Evolutionary conservation across 176 grass and related monocot genomes (phyloP), one percentile per base, ranked within the genome.

Genomic region (Bolboschoenus planiculmis): DNA sequence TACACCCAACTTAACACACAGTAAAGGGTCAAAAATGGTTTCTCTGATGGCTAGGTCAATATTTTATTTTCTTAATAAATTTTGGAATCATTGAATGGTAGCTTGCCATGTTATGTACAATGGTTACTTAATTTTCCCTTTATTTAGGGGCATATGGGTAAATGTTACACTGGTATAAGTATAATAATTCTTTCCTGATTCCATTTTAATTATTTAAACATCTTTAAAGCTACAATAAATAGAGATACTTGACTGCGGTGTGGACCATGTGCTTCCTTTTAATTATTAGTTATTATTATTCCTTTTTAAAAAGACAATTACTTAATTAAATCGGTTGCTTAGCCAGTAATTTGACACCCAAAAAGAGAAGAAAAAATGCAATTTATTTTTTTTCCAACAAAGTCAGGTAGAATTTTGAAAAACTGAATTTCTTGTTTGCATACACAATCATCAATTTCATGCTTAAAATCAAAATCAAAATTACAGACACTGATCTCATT

Each of bases 401-500:
- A 30, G 5, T 16, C 68, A 10, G 46, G 53, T 53, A 33, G 43
- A 76, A 1, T 77, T 76, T 76, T 76, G 26, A 10, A 48, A 76
- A 18, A 7, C 15, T 20, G 26, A 77, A 53, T 53, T 33, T 53
- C 46, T 77, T 50, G 72, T 77, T 77, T 77, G 46, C 14, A 1
- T 30, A 77, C 72, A 77, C 72, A 77, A 77, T 53, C 6, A 53
- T 53, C 46, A 77, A 18, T 5, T 50, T 33, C 46, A 34, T 53
- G 47, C 4, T 33, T 26, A 51, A 73, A 46, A 73, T 21, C 35
- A 44, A 20, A 44, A 77, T 76, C 72, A 76, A 24, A 18, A 76
- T 53, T 77, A 77, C 46, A 77, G 6, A 53, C 72, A 77, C 26
- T 34, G 53, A 77, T 77, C 43, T 51, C 72, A 77, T 20, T 77